Conservation (phyloP, 139 green algal genomes). For the Astrephomene gubernaculifera region DNA sequence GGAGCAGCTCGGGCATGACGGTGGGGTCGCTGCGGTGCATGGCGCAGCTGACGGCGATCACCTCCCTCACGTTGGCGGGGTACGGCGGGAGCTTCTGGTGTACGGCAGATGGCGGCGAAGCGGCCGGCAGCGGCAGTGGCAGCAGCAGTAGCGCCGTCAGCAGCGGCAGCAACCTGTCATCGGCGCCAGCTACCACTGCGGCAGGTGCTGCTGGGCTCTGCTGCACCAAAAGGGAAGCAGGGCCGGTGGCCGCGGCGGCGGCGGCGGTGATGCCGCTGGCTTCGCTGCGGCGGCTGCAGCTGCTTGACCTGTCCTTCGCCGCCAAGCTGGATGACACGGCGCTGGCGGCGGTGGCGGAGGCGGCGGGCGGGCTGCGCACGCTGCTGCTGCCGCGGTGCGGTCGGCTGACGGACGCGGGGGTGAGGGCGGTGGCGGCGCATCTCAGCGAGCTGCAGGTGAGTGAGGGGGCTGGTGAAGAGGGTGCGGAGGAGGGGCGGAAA, state of each 20-base stretch:
- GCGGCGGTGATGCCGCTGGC: constrained; percentile 12
- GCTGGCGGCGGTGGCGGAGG: neutral
- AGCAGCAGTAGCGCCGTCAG: neutral
- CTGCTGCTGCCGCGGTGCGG: constrained; percentile 51
- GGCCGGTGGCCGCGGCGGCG: neutral
- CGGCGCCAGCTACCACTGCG: too few relatives aligned
- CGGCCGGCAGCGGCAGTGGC: neutral
- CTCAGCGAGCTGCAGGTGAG: constrained; percentile 33
- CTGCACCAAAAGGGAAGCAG: too few relatives aligned
- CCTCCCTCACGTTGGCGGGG: constrained; percentile 5
- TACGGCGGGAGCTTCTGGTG: neutral
- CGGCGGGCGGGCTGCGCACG: constrained; percentile 22
- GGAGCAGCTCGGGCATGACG: neutral
- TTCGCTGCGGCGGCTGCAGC: neutral
- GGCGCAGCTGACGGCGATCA: constrained; percentile 20
- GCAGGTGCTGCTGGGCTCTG: too few relatives aligned
- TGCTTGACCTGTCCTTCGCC: constrained; percentile 17
- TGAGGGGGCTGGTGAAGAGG: neutral
- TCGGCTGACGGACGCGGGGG: constrained; percentile 24
- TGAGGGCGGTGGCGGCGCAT: constrained; percentile 34
- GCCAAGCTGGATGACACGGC: constrained; percentile 4
- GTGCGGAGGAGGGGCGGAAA: neutral
- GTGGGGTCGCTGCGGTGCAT: neutral
- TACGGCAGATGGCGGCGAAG: neutral
- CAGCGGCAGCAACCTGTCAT: neutral